Conservation (phyloP, 805 yeast species). For the Gaillardinia entomophila region DNA sequence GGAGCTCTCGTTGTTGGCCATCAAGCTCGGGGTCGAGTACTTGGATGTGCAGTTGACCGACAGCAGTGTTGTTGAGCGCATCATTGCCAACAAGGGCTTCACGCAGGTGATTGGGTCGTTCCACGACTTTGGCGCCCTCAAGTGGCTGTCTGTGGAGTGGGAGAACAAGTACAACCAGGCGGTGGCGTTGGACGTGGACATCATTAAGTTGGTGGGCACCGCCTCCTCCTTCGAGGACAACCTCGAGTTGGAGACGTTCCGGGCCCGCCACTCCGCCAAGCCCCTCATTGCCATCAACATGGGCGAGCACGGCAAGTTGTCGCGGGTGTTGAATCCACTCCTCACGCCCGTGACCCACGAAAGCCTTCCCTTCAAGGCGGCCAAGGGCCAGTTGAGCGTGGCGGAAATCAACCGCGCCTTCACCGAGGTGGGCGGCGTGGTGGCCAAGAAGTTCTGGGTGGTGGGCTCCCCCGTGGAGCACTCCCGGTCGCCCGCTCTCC, state of each 20-base stretch:
- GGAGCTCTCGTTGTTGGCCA: conserved; percentile 52
- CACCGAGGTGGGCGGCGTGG: conserved; percentile 57
- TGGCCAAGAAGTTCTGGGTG: conserved; percentile 56
- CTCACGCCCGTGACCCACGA: conserved; percentile 84
- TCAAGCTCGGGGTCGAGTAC: conserved; percentile 73
- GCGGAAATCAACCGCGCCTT: conserved; percentile 55
- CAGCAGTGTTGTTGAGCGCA: conserved; percentile 42
- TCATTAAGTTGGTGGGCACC: conserved; percentile 77
- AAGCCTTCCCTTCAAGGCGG: conserved; percentile 61
- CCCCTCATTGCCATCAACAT: conserved; percentile 84
- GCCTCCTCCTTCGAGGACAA: conserved; percentile 67
- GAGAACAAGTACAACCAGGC: conserved; percentile 67
- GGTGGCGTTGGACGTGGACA: conserved; percentile 55
- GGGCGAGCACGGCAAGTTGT: conserved; percentile 70
- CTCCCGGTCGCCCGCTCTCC: conserved; percentile 85
- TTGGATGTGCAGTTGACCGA: conserved; percentile 79
- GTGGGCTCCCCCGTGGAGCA: conserved; percentile 81
- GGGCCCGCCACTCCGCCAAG: conserved; percentile 43
- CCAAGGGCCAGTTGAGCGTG: conserved; percentile 74
- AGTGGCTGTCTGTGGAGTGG: conserved; percentile 74
- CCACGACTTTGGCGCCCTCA: conserved; percentile 64
- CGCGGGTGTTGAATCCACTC: conserved; percentile 67
- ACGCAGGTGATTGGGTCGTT: conserved; percentile 79
- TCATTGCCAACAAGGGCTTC: conserved; percentile 48
- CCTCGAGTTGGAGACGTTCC: conserved; percentile 63